Percentiles rank a stretch among this genome's conserved stretches.
Conservation (phyloP, 2,329 filamentous ascomycete species). For the Cladosporium oxysporum region DNA sequence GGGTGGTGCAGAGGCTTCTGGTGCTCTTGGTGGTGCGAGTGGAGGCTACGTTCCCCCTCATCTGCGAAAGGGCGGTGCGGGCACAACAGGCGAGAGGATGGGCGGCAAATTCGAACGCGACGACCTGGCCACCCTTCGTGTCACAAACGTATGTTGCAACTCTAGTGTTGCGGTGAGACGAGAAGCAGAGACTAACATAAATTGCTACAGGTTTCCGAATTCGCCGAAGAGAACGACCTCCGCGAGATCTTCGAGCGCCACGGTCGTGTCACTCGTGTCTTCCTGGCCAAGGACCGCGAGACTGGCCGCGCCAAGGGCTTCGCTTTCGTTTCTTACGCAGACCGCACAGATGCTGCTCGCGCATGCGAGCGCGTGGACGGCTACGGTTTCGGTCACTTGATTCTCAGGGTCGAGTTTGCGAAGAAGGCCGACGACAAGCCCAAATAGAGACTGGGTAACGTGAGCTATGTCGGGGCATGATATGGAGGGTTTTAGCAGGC, state of each 20-base stretch:
- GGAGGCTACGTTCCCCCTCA: conserved; percentile 94
- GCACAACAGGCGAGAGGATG: conserved; percentile 79
- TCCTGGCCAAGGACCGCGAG: conserved; percentile 96
- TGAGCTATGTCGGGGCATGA: conserved; percentile 12
- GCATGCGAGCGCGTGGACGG: conserved; percentile 98
- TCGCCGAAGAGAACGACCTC: conserved; percentile 93
- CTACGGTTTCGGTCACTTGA: conserved; percentile 83
- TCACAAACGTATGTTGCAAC: conserved; percentile 85
- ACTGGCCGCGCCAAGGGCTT: conserved; percentile 97
- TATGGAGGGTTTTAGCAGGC: conserved; percentile 15
- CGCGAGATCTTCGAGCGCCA: conserved; percentile 98
- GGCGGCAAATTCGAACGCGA: conserved; percentile 93
- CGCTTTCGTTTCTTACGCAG: conserved; percentile 96
- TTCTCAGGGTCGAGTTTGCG: conserved; percentile 83
- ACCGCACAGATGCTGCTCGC: conserved; percentile 83
- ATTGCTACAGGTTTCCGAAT: conserved; percentile 75
- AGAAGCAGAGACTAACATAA: conserved; percentile 31
- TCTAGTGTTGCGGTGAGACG: not conserved
- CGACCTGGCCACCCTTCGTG: conserved; percentile 91
- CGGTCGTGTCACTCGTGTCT: conserved; percentile 94
- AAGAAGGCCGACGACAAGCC: conserved; percentile 53
- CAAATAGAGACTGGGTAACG: conserved; percentile 10
- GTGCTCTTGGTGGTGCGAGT: conserved; percentile 62
- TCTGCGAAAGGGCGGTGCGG: conserved; percentile 70
- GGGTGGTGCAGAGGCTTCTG: conserved; percentile 49